Evolutionary conservation across 1,284 basidiomycete genomes (phyloP).

Genomic region (Xerocomus nothofagi): DNA sequence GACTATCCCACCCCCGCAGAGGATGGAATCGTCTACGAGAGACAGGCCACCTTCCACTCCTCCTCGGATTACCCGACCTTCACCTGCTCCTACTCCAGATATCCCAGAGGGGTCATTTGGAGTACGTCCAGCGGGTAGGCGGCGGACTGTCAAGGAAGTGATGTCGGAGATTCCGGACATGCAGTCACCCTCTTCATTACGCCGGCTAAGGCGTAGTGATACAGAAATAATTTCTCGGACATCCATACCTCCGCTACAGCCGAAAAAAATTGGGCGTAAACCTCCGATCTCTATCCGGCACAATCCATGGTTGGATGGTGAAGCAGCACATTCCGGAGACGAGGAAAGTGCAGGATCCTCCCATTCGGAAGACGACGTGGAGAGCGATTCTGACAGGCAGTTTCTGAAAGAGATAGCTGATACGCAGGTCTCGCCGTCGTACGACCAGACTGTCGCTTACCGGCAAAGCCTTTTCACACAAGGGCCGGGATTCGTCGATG

Average conservation of each 20-base stretch:
- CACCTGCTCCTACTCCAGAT: slow-evolving; percentile 20
- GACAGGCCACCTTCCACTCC: slow-evolving; percentile 48
- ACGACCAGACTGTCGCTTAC: slow-evolving; percentile 70
- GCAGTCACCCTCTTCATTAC: slow-evolving; percentile 40
- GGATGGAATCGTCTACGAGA: slow-evolving; percentile 23
- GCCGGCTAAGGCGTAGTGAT: slow-evolving; percentile 43
- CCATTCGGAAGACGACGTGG: slow-evolving; percentile 55
- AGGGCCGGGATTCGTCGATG: slow-evolving; percentile 43
- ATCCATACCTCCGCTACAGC: slow-evolving; percentile 21
- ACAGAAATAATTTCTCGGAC: slow-evolving; percentile 21
- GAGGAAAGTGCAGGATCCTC: slow-evolving; percentile 67
- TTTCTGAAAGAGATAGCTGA: slow-evolving; percentile 66
- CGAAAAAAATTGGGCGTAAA: slow-evolving; percentile 39
- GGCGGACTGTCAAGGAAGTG: slow-evolving; percentile 29
- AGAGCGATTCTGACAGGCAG: slow-evolving; percentile 66
- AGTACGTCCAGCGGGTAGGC: slow-evolving; percentile 46
- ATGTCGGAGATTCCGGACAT: slow-evolving; percentile 38
- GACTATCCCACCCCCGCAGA: slow-evolving; percentile 6
- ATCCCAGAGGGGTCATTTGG: slow-evolving; percentile 53
- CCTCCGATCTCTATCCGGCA: slow-evolving; percentile 38
- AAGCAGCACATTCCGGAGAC: slow-evolving; percentile 78
- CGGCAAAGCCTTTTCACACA: slow-evolving; percentile 72
- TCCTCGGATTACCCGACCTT: slow-evolving; percentile 20
- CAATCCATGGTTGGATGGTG: slow-evolving; percentile 61
- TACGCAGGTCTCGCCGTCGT: slow-evolving; percentile 75